Evolutionary conservation across 306 rosid genomes (phyloP).

Genomic region (Sechiopsis laciniata): DNA sequence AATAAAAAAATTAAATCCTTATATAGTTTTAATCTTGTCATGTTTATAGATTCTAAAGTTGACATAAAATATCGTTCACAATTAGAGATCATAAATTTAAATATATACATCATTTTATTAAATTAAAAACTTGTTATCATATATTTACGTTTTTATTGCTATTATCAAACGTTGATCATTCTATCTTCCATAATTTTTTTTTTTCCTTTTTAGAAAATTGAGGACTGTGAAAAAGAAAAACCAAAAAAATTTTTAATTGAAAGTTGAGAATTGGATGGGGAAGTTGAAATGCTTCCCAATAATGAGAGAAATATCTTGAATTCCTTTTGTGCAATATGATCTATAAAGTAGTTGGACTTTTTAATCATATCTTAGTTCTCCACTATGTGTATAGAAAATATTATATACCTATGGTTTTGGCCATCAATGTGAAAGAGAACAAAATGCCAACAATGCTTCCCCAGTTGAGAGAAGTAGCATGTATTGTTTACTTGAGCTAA

Average conservation of each 20-base stretch:
- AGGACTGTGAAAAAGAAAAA: background rate
- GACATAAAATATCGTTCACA: too few relatives aligned
- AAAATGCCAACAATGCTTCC: slow-evolving; percentile 4
- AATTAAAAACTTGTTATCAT: too few relatives aligned
- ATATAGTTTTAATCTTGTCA: background rate
- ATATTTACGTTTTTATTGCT: background rate
- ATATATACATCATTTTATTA: too few relatives aligned
- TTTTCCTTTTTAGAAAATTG: background rate
- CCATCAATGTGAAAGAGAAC: background rate
- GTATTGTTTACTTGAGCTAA: too few relatives aligned
- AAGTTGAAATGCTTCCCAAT: background rate
- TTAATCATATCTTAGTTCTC: slow-evolving; percentile 7
- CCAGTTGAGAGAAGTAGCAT: background rate
- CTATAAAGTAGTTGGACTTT: background rate
- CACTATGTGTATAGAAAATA: background rate
- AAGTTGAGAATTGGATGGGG: background rate
- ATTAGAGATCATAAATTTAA: too few relatives aligned
- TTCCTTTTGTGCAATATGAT: background rate
- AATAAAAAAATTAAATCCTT: background rate
- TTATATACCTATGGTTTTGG: background rate
- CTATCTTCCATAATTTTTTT: too few relatives aligned
- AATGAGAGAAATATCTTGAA: background rate
- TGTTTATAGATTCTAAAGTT: background rate
- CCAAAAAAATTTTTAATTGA: background rate
- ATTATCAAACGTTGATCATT: background rate